These are phyloP conservation scores for Aspergillus mulundensis DNA, from an alignment of 495 filamentous ascomycete genomes.

Conservation along the genomic window DNA sequence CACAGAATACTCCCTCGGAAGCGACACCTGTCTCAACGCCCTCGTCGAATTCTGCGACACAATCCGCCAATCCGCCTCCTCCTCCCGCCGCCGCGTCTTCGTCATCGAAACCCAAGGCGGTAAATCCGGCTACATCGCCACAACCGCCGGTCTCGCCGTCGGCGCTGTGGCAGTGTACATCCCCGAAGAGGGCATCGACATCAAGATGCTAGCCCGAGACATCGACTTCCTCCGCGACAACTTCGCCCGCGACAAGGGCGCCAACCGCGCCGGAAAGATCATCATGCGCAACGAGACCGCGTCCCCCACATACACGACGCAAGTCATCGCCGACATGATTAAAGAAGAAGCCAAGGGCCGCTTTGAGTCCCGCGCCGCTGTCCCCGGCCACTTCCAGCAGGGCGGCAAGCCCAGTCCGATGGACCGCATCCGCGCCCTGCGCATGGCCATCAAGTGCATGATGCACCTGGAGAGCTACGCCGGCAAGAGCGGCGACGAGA, in stretches of 20 bases:
- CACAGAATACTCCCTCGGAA: slow-evolving; percentile 94
- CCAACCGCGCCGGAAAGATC: slow-evolving; percentile 86
- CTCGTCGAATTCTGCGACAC: slow-evolving; percentile 94
- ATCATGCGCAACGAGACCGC: slow-evolving; percentile 94
- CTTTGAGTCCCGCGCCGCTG: slow-evolving; percentile 89
- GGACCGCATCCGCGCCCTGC: slow-evolving; percentile 89
- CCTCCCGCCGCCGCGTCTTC: slow-evolving; percentile 87
- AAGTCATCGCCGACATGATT: slow-evolving; percentile 93
- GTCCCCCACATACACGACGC: slow-evolving; percentile 82
- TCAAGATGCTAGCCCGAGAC: slow-evolving; percentile 88
- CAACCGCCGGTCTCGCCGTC: slow-evolving; percentile 80
- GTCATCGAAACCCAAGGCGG: slow-evolving; percentile 98
- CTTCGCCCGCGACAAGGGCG: slow-evolving; percentile 82
- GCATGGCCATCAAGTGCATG: slow-evolving; percentile 87
- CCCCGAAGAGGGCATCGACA: slow-evolving; percentile 90
- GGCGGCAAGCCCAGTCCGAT: slow-evolving; percentile 90
- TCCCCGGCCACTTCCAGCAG: slow-evolving; percentile 96
- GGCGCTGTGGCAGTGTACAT: slow-evolving; percentile 96
- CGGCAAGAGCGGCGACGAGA: slow-evolving; percentile 59
- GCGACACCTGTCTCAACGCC: slow-evolving; percentile 97
- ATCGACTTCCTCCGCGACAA: slow-evolving; percentile 85
- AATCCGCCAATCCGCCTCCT: slow-evolving; percentile 93
- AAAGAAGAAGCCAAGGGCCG: slow-evolving; percentile 85
- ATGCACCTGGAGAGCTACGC: slow-evolving; percentile 80
- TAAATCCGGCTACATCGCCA: slow-evolving; percentile 89